These are phyloP conservation scores for Penicillium italicum DNA, from an alignment of 2,329 filamentous ascomycete species.

Conservation along the genomic window DNA sequence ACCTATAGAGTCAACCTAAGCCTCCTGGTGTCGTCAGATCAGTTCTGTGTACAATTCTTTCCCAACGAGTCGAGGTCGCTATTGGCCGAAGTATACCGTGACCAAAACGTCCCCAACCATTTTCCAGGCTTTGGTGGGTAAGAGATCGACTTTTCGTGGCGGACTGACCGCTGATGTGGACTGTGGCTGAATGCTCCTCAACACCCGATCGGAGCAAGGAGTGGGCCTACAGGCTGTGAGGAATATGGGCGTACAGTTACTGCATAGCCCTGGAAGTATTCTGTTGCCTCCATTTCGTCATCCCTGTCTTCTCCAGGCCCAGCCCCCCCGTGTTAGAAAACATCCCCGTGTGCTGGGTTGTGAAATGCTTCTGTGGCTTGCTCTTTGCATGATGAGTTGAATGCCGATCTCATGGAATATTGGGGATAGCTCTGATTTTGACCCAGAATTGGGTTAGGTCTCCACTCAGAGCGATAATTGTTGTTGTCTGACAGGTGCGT, in stretches of 20 bases:
- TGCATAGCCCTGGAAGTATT: neutral
- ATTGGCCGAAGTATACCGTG: conserved; percentile 3
- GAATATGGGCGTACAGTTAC: neutral
- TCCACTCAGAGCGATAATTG: conserved; percentile 12
- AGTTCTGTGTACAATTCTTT: neutral
- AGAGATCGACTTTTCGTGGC: neutral
- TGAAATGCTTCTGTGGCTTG: neutral
- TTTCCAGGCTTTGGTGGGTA: neutral
- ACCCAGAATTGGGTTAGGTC: neutral
- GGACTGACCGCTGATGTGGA: conserved; percentile 15
- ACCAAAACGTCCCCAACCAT: conserved; percentile 11
- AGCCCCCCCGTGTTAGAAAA: neutral
- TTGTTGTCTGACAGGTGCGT: conserved; percentile 1
- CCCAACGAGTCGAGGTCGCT: neutral
- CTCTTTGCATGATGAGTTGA: neutral
- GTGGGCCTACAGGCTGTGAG: neutral
- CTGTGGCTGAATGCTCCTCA: conserved; percentile 16
- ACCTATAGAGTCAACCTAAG: conserved; percentile 6
- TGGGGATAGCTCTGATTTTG: neutral
- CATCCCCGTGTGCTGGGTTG: too few species aligned
- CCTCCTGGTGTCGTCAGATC: conserved; percentile 16
- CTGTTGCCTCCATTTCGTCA: neutral
- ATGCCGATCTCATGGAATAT: neutral
- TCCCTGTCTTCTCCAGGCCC: neutral
- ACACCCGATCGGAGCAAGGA: conserved; percentile 14